Percentiles rank a stretch among this genome's conserved stretches.
phyloP scores from a whole-genome alignment of 2,329 filamentous ascomycete species.

The Rhytidhysteron rufulum region DNA sequence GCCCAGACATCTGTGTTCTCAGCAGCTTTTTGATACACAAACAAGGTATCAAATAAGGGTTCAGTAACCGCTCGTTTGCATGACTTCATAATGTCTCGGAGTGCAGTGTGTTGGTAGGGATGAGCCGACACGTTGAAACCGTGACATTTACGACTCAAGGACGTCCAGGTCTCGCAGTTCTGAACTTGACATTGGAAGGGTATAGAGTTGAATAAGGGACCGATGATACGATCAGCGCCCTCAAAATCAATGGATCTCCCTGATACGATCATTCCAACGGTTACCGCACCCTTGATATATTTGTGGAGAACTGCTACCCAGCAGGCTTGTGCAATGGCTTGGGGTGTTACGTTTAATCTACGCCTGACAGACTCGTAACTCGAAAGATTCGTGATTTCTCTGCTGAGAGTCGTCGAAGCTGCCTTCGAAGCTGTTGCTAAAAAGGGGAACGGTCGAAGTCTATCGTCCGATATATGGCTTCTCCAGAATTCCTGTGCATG shows the following conservation, averaged over 20 bases:
- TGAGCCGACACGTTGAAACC: constrained; percentile 65
- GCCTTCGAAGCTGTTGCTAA: constrained; percentile 14
- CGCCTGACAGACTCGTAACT: constrained; percentile 47
- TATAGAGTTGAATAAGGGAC: constrained; percentile 86
- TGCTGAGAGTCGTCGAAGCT: constrained; percentile 18
- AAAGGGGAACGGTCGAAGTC: constrained; percentile 24
- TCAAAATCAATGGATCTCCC: constrained; percentile 70
- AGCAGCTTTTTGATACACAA: constrained; percentile 68
- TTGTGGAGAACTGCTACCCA: constrained; percentile 64
- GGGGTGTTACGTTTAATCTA: constrained; percentile 67
- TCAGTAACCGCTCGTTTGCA: constrained; percentile 53
- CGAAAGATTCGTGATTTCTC: constrained; percentile 46
- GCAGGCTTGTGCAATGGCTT: constrained; percentile 71
- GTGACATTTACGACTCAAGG: constrained; percentile 63
- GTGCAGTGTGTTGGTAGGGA: constrained; percentile 72
- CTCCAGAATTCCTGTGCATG: constrained; percentile 65
- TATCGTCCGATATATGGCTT: constrained; percentile 46
- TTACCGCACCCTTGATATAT: constrained; percentile 45
- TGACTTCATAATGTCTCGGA: constrained; percentile 80
- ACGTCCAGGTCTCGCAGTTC: constrained; percentile 52
- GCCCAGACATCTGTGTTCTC: constrained; percentile 16
- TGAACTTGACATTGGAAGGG: constrained; percentile 59
- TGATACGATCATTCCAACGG: constrained; percentile 73
- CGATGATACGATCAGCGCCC: constrained; percentile 63
- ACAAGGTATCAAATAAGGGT: constrained; percentile 68